Base-by-base conservation (phyloP, 345 rosid species). In the Camelina laxa region DNA sequence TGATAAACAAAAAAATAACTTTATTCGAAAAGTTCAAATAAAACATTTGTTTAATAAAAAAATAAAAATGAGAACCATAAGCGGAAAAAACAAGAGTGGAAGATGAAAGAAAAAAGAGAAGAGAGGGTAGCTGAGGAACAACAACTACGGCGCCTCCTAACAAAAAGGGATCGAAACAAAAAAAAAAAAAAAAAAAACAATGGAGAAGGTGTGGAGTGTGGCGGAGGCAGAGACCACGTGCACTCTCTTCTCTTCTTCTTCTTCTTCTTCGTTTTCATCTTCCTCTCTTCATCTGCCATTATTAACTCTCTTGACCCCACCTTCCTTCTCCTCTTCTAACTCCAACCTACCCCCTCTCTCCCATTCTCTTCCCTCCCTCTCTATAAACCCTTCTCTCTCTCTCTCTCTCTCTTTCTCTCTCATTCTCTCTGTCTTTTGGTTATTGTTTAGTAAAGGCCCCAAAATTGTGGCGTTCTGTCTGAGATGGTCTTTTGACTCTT, bases 211-310 rank as follows among this genome's bases (percentile, higher is more conserved):
- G 63, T 31, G 65, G 62, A 65, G 82, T 51, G 84, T 59, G 86
- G 87, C 64, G 60, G 72, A 63, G 85, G 87, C 85, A 83, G 90
- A 73, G 77, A 75, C 83, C 89, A 87, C 88, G 91, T 88, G 91
- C 86, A 35, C 57, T 33, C 72, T 27, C 63, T 68, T 48, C 73
- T 41, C 80, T 65, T 30, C 67, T 71, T 36, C 72, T 63, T 3
- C 71, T 50, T 13, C 73, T 15, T 8, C 48, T 57, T 16, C 31
- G 19, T 30, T 30, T 4, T 59, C 69, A 10, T 38, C 41, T 38
- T 42, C 39, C 13, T 60, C 69, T 69, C 64, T 49, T 66, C 77
- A 66, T 72, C 81, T 66, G 64, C 69, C 81, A 72, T 30, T 66
- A 83, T 80, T 84, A 73, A 55, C 56, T 67, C 77, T 70, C 21